A percentile compares a stretch with the other conserved stretches of the same genome.
Evolutionary conservation across 192 early-diverging fungal species (phyloP).

Genomic region (Podila verticillata): DNA sequence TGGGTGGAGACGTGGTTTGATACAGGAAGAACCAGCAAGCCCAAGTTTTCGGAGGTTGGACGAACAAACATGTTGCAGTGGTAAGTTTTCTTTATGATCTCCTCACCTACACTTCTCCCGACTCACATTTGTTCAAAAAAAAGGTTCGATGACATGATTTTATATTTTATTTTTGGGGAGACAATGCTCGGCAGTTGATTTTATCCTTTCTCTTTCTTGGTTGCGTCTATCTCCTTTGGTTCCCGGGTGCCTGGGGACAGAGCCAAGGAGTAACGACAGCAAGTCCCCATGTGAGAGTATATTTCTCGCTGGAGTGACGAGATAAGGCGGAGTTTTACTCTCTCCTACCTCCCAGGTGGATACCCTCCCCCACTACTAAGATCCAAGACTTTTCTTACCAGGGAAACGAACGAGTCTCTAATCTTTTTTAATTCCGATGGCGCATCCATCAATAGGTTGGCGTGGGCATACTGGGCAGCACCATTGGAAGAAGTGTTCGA

Average conservation of each 20-base stretch:
- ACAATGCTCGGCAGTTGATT: neutral
- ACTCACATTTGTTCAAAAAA: neutral
- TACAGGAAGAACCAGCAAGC: constrained; percentile 22
- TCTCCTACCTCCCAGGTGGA: no score
- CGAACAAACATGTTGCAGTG: constrained; percentile 34
- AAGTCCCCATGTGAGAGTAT: neutral
- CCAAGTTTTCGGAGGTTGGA: constrained; percentile 28
- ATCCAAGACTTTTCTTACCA: neutral
- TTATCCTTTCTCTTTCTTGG: neutral
- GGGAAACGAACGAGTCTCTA: neutral
- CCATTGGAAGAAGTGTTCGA: constrained; percentile 32
- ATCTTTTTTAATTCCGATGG: neutral
- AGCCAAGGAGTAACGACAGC: neutral
- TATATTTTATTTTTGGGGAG: neutral
- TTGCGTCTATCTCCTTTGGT: no score
- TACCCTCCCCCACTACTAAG: no score
- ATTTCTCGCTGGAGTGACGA: neutral
- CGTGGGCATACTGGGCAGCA: constrained; percentile 60
- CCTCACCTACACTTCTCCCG: no score
- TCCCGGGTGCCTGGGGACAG: neutral
- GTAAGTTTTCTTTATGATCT: constrained; percentile 8
- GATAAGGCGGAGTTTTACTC: no score
- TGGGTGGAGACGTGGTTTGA: constrained; percentile 39
- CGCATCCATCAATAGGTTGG: constrained; percentile 50
- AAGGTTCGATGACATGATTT: neutral